Evolutionary conservation across 1,284 basidiomycete genomes (phyloP).

Genomic region (Ceratobasidium sp.): DNA sequence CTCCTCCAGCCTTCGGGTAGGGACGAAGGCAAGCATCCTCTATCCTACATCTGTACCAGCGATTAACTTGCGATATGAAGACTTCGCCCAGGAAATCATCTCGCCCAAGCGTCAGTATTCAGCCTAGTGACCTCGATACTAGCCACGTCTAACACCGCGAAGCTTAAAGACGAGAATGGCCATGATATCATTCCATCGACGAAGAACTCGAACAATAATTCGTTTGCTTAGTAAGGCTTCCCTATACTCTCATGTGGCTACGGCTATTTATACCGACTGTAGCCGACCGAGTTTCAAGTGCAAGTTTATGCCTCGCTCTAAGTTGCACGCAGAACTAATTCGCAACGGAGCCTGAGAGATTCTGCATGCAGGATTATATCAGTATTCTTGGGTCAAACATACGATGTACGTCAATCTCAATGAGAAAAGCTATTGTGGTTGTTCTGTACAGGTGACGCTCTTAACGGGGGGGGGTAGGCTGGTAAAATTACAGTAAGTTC

Average conservation of each 20-base stretch:
- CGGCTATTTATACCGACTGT: not conserved
- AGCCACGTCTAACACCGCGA: constrained; percentile 53
- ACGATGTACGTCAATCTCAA: too few relatives aligned
- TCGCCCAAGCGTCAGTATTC: constrained; percentile 28
- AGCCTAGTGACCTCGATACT: constrained; percentile 26
- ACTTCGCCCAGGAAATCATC: constrained; percentile 40
- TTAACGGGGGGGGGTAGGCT: too few relatives aligned
- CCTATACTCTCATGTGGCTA: not conserved
- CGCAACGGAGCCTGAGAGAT: not conserved
- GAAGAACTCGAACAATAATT: too few relatives aligned
- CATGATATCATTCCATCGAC: constrained; percentile 27
- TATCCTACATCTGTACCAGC: not conserved
- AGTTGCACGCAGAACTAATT: constrained; percentile 7
- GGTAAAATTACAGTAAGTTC: too few relatives aligned
- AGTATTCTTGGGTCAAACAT: too few relatives aligned
- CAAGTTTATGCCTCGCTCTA: constrained; percentile 6
- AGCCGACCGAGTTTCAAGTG: constrained; percentile 19
- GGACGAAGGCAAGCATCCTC: not conserved
- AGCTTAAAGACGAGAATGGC: constrained; percentile 47
- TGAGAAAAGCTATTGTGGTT: too few relatives aligned
- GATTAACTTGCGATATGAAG: not conserved
- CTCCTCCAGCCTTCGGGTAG: not conserved
- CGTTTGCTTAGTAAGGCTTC: constrained; percentile 15
- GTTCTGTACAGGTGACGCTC: too few relatives aligned
- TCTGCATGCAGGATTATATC: too few relatives aligned